A percentile compares a stretch with the other conserved stretches of the same genome.
Evolutionary conservation across 768 basidiomycete genomes (phyloP).

Genomic region (Collybia mongolica): DNA sequence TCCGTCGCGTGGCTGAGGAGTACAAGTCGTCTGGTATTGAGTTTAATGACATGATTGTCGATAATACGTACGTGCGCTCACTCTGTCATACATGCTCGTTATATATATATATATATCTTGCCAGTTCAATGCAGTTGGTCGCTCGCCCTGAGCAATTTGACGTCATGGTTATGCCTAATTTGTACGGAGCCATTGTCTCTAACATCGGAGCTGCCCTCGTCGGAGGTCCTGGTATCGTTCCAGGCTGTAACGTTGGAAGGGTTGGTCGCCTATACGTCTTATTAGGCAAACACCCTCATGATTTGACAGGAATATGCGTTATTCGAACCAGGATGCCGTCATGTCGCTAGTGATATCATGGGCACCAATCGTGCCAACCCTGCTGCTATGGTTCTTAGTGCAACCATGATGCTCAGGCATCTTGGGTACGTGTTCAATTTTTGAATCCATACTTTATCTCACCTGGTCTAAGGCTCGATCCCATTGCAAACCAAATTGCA

Average conservation of each 20-base stretch:
- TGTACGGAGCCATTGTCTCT: slow-evolving; percentile 96
- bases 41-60: slow-evolving; percentile 98
- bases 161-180: slow-evolving; percentile 99
- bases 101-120: slow-evolving; percentile 1
- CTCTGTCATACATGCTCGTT: background rate
- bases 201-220: slow-evolving; percentile 99
- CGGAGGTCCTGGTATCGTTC: slow-evolving; percentile 96
- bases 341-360: slow-evolving; percentile 94
- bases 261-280: slow-evolving; percentile 36
- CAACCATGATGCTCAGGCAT: slow-evolving; percentile 97
- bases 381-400: slow-evolving; percentile 94
- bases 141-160: slow-evolving; percentile 96
- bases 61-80: slow-evolving; percentile 81
- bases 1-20: slow-evolving; percentile 94
- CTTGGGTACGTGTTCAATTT: slow-evolving; percentile 65
- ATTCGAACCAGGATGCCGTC: slow-evolving; percentile 98
- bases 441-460: background rate
- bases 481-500: slow-evolving; percentile 92
- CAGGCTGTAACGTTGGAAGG: slow-evolving; percentile 96
- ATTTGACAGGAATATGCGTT: slow-evolving; percentile 82
- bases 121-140: slow-evolving; percentile 98
- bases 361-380: slow-evolving; percentile 96
- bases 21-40: slow-evolving; percentile 91
- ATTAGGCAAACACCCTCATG: slow-evolving; percentile 7
- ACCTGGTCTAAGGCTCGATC: slow-evolving; percentile 66